A percentile compares a stretch with the other conserved stretches of the same genome.
Conservation (phyloP, 345 rosid genomes). For the Camelina sativa region DNA sequence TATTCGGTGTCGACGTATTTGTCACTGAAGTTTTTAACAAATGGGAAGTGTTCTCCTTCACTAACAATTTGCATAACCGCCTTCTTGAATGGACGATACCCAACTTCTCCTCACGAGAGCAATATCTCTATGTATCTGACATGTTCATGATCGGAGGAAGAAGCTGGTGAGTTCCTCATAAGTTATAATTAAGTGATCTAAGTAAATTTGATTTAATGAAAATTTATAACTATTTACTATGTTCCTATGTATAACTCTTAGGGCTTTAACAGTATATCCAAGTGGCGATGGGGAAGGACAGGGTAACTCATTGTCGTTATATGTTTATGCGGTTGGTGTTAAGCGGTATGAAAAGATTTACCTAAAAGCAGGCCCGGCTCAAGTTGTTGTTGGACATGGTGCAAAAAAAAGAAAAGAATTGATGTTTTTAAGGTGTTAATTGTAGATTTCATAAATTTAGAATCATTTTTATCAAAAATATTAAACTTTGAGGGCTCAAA, state of each 20-base stretch:
- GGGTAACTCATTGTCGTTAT: conserved; percentile 30
- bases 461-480: no score
- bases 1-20: conserved; percentile 29
- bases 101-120: not conserved
- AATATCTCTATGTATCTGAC: conserved; percentile 8
- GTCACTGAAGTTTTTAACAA: conserved; percentile 18
- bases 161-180: conserved; percentile 23
- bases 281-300: conserved; percentile 28
- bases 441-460: no score
- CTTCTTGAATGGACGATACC: not conserved
- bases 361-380: no score
- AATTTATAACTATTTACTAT: not conserved
- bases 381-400: no score
- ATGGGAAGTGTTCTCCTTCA: conserved; percentile 25
- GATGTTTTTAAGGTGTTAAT: no score
- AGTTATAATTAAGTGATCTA: not conserved
- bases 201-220: not conserved
- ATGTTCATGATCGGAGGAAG: conserved; percentile 9
- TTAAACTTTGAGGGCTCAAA: no score
- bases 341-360: conserved; percentile 20
- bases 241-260: not conserved
- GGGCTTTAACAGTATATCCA: conserved; percentile 28
- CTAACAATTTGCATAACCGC: conserved; percentile 1
- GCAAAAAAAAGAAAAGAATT: no score
- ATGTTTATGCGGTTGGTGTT: conserved; percentile 5